Evolutionary conservation across 2,329 filamentous ascomycete genomes (phyloP).

Genomic region (Cladosporium cucumerinum): DNA sequence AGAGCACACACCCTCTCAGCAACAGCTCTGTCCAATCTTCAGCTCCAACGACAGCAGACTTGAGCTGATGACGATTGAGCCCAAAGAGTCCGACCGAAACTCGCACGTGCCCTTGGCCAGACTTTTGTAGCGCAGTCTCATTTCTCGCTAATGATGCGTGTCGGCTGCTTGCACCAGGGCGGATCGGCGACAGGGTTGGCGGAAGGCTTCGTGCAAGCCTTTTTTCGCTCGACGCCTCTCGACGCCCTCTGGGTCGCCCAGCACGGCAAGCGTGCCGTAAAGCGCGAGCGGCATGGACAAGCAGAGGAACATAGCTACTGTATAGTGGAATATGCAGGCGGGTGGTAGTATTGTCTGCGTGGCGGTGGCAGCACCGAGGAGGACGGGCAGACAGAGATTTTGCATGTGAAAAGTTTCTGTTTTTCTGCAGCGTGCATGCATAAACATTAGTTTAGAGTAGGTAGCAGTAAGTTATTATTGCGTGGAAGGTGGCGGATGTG

Average conservation of each 20-base stretch:
- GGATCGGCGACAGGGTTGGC: constrained; percentile 3
- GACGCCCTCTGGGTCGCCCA: neutral
- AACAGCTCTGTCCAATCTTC: neutral
- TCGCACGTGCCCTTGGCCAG: constrained; percentile 8
- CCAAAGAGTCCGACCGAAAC: neutral
- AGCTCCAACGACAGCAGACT: neutral
- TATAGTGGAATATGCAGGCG: neutral
- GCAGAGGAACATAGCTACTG: neutral
- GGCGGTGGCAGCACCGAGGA: neutral
- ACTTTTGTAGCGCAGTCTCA: constrained; percentile 7
- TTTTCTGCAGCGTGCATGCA: neutral
- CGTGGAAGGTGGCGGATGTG: neutral
- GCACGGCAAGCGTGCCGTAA: constrained; percentile 8
- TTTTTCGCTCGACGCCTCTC: neutral
- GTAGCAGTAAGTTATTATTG: neutral
- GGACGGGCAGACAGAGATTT: neutral
- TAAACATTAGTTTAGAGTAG: neutral
- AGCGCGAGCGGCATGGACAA: neutral
- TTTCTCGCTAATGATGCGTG: neutral
- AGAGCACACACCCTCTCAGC: neutral
- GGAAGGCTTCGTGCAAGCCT: constrained; percentile 14
- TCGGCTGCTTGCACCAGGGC: constrained; percentile 1
- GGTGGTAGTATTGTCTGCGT: neutral
- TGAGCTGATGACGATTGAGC: neutral
- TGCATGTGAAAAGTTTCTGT: constrained; percentile 1